phyloP scores from a whole-genome alignment of 2,329 filamentous ascomycete species.

The Fusarium humuli region DNA sequence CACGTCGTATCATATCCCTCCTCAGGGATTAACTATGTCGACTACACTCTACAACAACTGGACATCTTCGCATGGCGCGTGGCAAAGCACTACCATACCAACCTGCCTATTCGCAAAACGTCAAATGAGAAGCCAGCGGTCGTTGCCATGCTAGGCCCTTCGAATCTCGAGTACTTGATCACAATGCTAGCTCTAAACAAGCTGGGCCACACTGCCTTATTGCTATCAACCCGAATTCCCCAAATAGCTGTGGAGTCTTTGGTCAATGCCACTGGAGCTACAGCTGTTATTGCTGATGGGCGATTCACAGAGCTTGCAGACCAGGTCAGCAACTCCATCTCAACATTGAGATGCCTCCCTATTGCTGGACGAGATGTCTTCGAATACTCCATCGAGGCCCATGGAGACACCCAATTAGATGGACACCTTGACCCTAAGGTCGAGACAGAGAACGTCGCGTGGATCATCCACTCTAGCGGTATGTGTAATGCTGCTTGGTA shows the following conservation, averaged over 20 bases:
- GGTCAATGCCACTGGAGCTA: slow-evolving; percentile 27
- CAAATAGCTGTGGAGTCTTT: slow-evolving; percentile 32
- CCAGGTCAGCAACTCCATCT: slow-evolving; percentile 17
- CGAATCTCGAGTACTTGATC: slow-evolving; percentile 65
- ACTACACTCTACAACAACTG: neutral
- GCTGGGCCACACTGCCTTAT: slow-evolving; percentile 61
- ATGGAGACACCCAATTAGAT: slow-evolving; percentile 11
- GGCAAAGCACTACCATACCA: neutral
- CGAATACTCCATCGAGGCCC: neutral
- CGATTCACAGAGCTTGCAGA: slow-evolving; percentile 21
- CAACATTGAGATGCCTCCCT: neutral
- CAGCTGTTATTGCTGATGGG: slow-evolving; percentile 28
- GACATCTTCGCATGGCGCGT: slow-evolving; percentile 1
- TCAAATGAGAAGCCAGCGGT: slow-evolving; percentile 46
- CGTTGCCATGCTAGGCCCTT: slow-evolving; percentile 60
- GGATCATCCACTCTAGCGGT: slow-evolving; percentile 53
- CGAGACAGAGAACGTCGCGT: slow-evolving; percentile 17
- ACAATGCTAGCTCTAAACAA: slow-evolving; percentile 64
- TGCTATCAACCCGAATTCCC: slow-evolving; percentile 36
- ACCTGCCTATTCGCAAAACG: neutral
- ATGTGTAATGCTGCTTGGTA: no score
- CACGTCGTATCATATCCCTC: slow-evolving; percentile 2
- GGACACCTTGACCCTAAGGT: slow-evolving; percentile 13
- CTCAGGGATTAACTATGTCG: neutral
- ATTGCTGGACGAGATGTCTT: neutral